phyloP scores from a whole-genome alignment of 2,329 filamentous ascomycete genomes.

The Coniella lustricola region DNA sequence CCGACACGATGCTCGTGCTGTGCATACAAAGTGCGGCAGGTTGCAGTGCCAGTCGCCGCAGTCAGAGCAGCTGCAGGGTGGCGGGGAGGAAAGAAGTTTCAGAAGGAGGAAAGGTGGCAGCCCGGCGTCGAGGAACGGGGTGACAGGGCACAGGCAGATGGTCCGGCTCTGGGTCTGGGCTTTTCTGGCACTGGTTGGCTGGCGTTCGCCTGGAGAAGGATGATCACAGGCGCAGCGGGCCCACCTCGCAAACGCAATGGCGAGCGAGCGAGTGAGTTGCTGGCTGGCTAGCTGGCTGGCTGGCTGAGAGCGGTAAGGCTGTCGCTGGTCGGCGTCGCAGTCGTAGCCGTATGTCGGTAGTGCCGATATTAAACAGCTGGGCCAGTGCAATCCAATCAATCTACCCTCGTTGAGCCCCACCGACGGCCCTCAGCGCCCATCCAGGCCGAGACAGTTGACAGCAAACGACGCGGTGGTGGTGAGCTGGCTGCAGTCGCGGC shows the following conservation, averaged over 20 bases:
- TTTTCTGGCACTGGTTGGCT: neutral
- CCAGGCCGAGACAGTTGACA: neutral
- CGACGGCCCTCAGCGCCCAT: neutral
- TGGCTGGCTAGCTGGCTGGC: too few species aligned
- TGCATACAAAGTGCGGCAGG: neutral
- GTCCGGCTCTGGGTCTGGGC: neutral
- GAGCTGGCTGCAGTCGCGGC: neutral
- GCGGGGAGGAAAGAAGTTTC: neutral
- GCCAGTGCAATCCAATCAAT: constrained; percentile 13
- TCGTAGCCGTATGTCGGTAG: constrained; percentile 12
- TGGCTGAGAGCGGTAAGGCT: constrained; percentile 8
- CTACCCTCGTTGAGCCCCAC: neutral
- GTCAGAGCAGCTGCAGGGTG: neutral
- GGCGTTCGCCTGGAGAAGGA: neutral
- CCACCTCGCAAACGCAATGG: constrained; percentile 4
- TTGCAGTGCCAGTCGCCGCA: neutral
- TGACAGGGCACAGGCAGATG: too few species aligned
- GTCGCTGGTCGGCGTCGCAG: too few species aligned
- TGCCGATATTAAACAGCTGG: constrained; percentile 17
- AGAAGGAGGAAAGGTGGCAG: neutral
- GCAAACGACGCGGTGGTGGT: neutral
- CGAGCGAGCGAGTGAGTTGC: too few species aligned
- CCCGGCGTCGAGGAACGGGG: neutral
- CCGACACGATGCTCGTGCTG: neutral
- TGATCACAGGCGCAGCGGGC: neutral